These are phyloP conservation scores for Colletotrichum neosansevieriae DNA, from an alignment of 2,329 filamentous ascomycete species.

Conservation along the genomic window DNA sequence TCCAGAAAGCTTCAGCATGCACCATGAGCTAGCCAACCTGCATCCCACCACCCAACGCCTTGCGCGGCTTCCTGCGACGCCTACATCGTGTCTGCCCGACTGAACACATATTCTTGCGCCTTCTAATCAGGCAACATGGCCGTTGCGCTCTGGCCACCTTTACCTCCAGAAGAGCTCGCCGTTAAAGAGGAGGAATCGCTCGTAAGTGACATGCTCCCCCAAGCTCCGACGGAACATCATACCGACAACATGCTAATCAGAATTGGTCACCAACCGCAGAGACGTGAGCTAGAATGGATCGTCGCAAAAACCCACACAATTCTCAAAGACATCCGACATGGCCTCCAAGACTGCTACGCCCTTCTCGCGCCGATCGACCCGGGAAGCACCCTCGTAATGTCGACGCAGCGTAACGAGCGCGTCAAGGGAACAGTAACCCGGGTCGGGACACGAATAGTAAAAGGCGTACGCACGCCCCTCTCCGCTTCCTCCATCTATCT, in stretches of 20 bases:
- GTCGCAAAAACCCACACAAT: constrained; percentile 61
- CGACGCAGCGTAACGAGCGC: constrained; percentile 85
- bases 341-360: constrained; percentile 89
- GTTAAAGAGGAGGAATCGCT: constrained; percentile 62
- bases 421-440: constrained; percentile 94
- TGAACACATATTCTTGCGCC: neutral
- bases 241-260: constrained; percentile 47
- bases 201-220: constrained; percentile 52
- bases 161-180: constrained; percentile 64
- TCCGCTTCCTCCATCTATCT: neutral
- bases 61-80: constrained; percentile 26
- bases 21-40: constrained; percentile 21
- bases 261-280: constrained; percentile 49
- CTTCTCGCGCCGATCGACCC: constrained; percentile 87
- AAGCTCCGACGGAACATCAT: neutral
- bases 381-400: constrained; percentile 90
- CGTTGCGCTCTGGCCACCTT: constrained; percentile 68
- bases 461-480: constrained; percentile 74
- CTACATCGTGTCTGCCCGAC: neutral
- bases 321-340: constrained; percentile 66
- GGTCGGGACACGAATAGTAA: constrained; percentile 89
- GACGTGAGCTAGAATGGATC: constrained; percentile 68
- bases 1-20: constrained; percentile 26
- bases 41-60: constrained; percentile 15
- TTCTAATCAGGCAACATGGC: constrained; percentile 57